Base-by-base conservation (phyloP, 495 filamentous ascomycete species). In the Aspergillus ellipticus region DNA sequence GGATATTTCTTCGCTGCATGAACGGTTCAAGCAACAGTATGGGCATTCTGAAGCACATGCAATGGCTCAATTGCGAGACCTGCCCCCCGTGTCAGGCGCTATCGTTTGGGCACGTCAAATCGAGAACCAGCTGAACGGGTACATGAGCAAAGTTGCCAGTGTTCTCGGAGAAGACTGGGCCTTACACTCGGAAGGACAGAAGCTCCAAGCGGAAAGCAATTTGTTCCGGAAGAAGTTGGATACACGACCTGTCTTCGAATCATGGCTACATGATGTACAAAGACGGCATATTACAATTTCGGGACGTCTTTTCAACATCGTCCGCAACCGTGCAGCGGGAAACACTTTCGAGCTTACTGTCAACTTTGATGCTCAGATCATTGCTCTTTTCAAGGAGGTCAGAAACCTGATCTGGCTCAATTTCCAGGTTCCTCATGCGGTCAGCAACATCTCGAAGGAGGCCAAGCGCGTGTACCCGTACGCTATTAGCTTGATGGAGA, bases 101-200 rank as follows among this genome's bases (percentile, higher is more conserved):
- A 96, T 99, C 52, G 92, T 97, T 51, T 97, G 94, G 90, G 92
- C 90, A 20, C 83, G 90, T 13, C 94, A 99, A 72, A 97, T 99
- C 55, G 94, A 97, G 76, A 85, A 89, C 19, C 94, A 97, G 65
- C 82, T 97, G 7, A 85, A 96, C 66, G 85, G 84, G 7, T 97
- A 97, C 71, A 96, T 99, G 94, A 91, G 90, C 62, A 95, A 94
- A 68, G 92, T 99, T 49, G 94, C 96, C 65, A 89, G 94, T 63
- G 92, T 99, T 31, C 80, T 99, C 26, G 94, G 94, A 43, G 82
- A 88, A 42, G 90, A 96, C 59, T 99, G 94, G 94, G 85, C 87
- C 28, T 74, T 97, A 51, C 96, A 97, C 66, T 79, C 92, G 17
- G 94, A 99, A 66, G 95, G 94, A 4, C 90, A 97, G 67, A 96